Evolutionary conservation across 2,329 filamentous ascomycete species (phyloP), one percentile per base, ranked within the genome.

Genomic region (Cyclaneusma minus): DNA sequence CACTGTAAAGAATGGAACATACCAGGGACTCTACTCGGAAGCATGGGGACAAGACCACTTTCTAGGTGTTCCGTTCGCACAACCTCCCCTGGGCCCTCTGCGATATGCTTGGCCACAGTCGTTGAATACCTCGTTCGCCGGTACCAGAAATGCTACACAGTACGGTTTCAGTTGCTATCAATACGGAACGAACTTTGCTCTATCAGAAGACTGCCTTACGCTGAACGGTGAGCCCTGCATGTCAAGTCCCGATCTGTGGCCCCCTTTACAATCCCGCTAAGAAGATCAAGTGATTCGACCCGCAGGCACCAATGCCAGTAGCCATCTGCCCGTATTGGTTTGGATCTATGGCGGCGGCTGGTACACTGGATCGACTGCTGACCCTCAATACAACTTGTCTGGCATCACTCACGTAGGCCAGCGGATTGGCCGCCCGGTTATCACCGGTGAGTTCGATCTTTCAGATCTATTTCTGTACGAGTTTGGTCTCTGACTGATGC

Each of bases 271-370:
- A n/a, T n/a, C n/a, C n/a, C n/a, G n/a, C n/a, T n/a, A n/a, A n/a
- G n/a, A n/a, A n/a, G n/a, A n/a, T n/a, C 54, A 51, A 35, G 51
- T 62, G n/a, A 43, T 60, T 13, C 49, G 56, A 1, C 54, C 57
- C 0, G 34, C 51, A 1, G 48, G 45, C 2, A 44, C 40, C 1
- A 42, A 38, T n/a, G 29, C 37, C 2, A 35, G 43, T 8, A 40
- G 47, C 6, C 45, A 39, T 0, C 40, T 59, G 3, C 56, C 57
- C 2, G 57, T 62, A 22, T 29, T 54, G 0, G 44, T 55, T 2
- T 78, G 70, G 69, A 66, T 77, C 14, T 66, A 72, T 35, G 56
- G 64, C 8, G 67, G 66, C 16, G 64, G 62, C 2, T 55, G 68
- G 4, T 58, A 51, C 27, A 49, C 54, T 16, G 68, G 69, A 2